phyloP scores from a whole-genome alignment of 73 alveolate genomes.

The Breviolum minutum region DNA sequence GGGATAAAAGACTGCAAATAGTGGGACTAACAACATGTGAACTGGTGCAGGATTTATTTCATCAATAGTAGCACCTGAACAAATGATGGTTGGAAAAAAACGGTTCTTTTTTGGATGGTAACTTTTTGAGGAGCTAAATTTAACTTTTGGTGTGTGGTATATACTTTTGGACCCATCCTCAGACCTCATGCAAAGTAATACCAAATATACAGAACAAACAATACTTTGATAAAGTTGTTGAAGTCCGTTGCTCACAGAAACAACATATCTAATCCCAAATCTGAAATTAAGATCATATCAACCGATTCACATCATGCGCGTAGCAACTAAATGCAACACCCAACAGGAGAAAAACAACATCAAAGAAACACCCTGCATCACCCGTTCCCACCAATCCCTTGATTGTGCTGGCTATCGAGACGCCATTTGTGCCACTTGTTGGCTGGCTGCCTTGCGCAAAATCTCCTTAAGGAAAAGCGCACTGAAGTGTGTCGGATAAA shows the following conservation, averaged over 20 bases:
- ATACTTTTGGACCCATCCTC: no score
- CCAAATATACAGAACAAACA: background rate
- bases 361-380: no score
- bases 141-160: no score
- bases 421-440: constrained; percentile 68
- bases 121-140: no score
- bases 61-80: no score
- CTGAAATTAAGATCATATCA: no score
- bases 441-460: constrained; percentile 42
- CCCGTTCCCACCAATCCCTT: background rate
- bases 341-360: background rate
- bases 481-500: no score
- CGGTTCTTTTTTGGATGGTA: no score
- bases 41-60: no score
- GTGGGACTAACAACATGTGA: no score
- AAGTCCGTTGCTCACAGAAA: background rate
- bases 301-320: background rate
- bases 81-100: no score
- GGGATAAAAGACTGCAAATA: no score
- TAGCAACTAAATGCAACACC: background rate
- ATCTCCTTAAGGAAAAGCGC: background rate
- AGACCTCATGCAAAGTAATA: background rate
- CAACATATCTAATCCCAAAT: background rate
- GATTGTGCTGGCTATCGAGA: background rate
- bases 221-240: background rate